These are phyloP conservation scores for Mycena amicta DNA, from an alignment of 768 basidiomycete genomes.

Conservation along the genomic window DNA sequence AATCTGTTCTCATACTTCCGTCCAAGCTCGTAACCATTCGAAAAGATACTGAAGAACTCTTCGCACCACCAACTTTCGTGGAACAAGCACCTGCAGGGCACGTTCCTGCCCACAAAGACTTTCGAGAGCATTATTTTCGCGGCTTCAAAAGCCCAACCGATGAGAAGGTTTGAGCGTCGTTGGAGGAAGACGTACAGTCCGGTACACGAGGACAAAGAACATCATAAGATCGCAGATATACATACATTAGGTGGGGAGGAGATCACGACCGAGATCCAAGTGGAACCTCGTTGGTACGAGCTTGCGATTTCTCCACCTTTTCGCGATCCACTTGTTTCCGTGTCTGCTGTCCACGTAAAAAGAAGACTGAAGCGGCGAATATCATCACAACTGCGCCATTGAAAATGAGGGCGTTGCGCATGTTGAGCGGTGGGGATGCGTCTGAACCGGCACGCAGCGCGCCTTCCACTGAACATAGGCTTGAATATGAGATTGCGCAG, in stretches of 20 bases:
- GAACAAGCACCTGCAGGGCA: slow-evolving; percentile 32
- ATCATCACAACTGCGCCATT: slow-evolving; percentile 54
- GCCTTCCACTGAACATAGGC: slow-evolving; percentile 50
- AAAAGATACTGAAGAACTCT: slow-evolving; percentile 54
- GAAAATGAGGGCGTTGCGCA: slow-evolving; percentile 70
- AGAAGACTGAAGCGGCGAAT: slow-evolving; percentile 45
- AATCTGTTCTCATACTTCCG: not conserved
- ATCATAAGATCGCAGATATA: not conserved
- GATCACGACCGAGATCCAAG: not conserved
- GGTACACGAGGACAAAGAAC: not conserved
- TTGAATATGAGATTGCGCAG: not conserved
- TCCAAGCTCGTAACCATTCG: slow-evolving; percentile 86
- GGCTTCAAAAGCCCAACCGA: slow-evolving; percentile 60
- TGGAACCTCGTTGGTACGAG: not conserved
- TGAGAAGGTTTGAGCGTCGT: too few species aligned
- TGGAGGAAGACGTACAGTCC: too few species aligned
- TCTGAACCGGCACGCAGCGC: slow-evolving; percentile 64
- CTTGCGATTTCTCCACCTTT: slow-evolving; percentile 34
- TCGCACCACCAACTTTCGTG: slow-evolving; percentile 57
- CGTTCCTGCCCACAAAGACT: slow-evolving; percentile 86
- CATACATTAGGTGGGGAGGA: not conserved
- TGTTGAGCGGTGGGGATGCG: slow-evolving; percentile 73
- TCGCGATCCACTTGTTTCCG: slow-evolving; percentile 65
- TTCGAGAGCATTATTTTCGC: slow-evolving; percentile 85
- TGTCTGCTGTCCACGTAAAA: slow-evolving; percentile 61